A percentile compares a stretch with the other conserved stretches of the same genome.
Conservation (phyloP, 257 asterid genomes). For the Solanum sejunctum region DNA sequence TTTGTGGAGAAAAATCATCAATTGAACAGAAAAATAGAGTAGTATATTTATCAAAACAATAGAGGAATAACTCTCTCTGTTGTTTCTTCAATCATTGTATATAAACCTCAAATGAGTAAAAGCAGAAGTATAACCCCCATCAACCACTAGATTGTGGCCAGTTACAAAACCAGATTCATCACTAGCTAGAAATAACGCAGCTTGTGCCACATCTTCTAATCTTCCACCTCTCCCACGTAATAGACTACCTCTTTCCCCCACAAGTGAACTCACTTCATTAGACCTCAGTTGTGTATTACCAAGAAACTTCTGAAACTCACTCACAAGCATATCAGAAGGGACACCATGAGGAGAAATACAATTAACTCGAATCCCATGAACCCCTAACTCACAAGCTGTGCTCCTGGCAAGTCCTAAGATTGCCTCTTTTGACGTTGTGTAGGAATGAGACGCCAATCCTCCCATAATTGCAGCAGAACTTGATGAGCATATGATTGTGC, state of each 20-base stretch:
- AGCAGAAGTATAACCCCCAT: background rate
- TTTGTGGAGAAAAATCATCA: no score
- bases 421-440: background rate
- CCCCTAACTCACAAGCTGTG: background rate
- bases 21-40: no score
- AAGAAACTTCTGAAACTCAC: background rate
- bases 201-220: background rate
- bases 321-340: background rate
- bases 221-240: background rate
- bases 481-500: background rate
- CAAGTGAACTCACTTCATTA: background rate
- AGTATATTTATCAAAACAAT: background rate
- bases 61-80: background rate
- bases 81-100: background rate
- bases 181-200: background rate
- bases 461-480: background rate
- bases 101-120: background rate
- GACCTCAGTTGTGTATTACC: background rate
- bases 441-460: background rate
- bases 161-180: background rate
- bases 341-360: background rate
- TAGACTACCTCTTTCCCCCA: background rate
- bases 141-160: background rate
- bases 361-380: background rate
- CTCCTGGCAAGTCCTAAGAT: background rate